Percentiles rank a stretch among this genome's conserved stretches.
Evolutionary conservation across 768 basidiomycete genomes (phyloP).

Genomic region (Lentinula sp.): DNA sequence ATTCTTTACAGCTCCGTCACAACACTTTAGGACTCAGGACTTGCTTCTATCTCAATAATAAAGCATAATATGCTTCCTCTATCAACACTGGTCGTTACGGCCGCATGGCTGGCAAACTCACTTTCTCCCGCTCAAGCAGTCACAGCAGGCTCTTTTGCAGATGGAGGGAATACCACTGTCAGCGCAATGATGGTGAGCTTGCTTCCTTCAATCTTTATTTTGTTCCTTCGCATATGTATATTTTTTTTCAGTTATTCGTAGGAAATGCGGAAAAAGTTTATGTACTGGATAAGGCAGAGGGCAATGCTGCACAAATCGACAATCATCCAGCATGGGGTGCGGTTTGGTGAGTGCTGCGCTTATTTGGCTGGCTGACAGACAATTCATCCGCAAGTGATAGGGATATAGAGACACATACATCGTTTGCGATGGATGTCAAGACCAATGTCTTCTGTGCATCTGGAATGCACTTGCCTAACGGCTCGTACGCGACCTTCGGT

Average conservation of each 20-base stretch:
- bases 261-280: conserved; percentile 79
- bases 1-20: not conserved
- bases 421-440: conserved; percentile 60
- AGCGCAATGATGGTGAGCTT: conserved; percentile 47
- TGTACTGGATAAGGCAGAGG: conserved; percentile 85
- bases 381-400: conserved; percentile 22
- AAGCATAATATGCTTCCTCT: not conserved
- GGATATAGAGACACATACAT: conserved; percentile 56
- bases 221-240: not conserved
- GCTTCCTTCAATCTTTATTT: conserved; percentile 6
- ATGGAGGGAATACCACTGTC: conserved; percentile 39
- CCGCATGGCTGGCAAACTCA: conserved; percentile 29
- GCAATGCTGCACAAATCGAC: conserved; percentile 58
- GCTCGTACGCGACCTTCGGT: conserved; percentile 69
- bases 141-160: conserved; percentile 37
- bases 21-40: not conserved
- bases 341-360: conserved; percentile 41
- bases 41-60: not conserved
- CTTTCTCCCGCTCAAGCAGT: conserved; percentile 26
- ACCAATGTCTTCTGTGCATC: conserved; percentile 81
- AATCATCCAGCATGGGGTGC: conserved; percentile 74
- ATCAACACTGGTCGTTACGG: not conserved
- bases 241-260: conserved; percentile 57
- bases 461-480: conserved; percentile 78
- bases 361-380: not conserved